Conservation (phyloP, 2,329 filamentous ascomycete genomes). For the Aspergillus chevalieri region DNA sequence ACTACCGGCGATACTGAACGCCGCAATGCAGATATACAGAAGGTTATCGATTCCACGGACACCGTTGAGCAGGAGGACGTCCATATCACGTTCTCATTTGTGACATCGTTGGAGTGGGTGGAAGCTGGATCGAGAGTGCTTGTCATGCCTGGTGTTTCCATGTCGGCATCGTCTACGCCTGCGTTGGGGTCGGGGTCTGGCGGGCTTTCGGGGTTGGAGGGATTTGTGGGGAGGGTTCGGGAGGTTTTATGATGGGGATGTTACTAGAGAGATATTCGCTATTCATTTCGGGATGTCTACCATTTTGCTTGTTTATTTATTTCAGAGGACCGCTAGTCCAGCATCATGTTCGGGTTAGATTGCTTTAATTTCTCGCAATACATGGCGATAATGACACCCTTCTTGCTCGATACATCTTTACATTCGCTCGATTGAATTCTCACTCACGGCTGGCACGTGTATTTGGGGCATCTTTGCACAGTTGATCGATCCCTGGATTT, state of each 20-base stretch:
- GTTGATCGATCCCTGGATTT: too few relatives aligned
- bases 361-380: too few relatives aligned
- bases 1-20: background rate
- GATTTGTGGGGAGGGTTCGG: slow-evolving; percentile 51
- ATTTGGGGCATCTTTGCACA: too few relatives aligned
- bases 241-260: slow-evolving; percentile 19
- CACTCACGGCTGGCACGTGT: too few relatives aligned
- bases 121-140: slow-evolving; percentile 52
- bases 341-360: too few relatives aligned
- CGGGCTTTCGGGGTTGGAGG: slow-evolving; percentile 43
- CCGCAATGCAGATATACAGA: slow-evolving; percentile 19
- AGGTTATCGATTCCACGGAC: slow-evolving; percentile 18
- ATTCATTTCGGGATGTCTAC: too few relatives aligned
- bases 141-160: slow-evolving; percentile 53
- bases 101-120: slow-evolving; percentile 53
- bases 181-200: slow-evolving; percentile 38
- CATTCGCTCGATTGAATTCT: too few relatives aligned
- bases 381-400: too few relatives aligned
- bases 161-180: slow-evolving; percentile 42
- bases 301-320: too few relatives aligned
- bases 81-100: slow-evolving; percentile 51
- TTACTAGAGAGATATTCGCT: too few relatives aligned
- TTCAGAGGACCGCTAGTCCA: too few relatives aligned
- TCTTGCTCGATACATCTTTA: too few relatives aligned
- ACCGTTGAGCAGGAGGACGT: slow-evolving; percentile 26